Evolutionary conservation across 2,329 filamentous ascomycete genomes (phyloP).

Genomic region (Xylariaceae sp.): DNA sequence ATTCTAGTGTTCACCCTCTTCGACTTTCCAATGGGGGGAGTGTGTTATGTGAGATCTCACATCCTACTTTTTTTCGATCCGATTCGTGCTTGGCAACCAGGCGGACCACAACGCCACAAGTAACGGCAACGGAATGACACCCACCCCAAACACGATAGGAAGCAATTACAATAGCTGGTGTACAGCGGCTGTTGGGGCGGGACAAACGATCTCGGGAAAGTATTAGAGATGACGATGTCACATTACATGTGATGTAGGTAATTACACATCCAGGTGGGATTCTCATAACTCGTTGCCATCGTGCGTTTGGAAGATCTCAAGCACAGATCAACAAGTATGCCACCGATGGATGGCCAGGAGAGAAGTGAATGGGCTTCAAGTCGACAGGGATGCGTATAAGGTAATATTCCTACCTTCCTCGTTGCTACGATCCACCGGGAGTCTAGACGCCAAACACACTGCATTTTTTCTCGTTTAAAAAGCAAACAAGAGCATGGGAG

Average conservation of each 20-base stretch:
- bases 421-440: neutral
- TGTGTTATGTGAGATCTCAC: constrained; percentile 26
- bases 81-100: constrained; percentile 21
- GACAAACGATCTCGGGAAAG: constrained; percentile 21
- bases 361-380: neutral
- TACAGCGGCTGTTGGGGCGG: neutral
- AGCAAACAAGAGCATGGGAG: constrained; percentile 5
- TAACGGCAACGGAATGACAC: constrained; percentile 26
- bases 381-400: neutral
- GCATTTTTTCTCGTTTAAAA: constrained; percentile 1
- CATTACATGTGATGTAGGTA: neutral
- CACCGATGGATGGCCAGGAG: neutral
- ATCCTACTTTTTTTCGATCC: constrained; percentile 22
- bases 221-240: constrained; percentile 15
- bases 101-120: constrained; percentile 24
- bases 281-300: constrained; percentile 2
- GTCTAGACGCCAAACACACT: constrained; percentile 1
- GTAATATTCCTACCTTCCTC: neutral
- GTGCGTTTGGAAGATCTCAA: neutral
- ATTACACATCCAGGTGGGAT: neutral
- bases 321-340: neutral
- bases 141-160: constrained; percentile 21
- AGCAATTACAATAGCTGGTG: constrained; percentile 3
- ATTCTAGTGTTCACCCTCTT: constrained; percentile 20
- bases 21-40: constrained; percentile 9